phyloP scores from a whole-genome alignment of 78 protist genomes.

The Neovahlkampfia damariscottae region DNA sequence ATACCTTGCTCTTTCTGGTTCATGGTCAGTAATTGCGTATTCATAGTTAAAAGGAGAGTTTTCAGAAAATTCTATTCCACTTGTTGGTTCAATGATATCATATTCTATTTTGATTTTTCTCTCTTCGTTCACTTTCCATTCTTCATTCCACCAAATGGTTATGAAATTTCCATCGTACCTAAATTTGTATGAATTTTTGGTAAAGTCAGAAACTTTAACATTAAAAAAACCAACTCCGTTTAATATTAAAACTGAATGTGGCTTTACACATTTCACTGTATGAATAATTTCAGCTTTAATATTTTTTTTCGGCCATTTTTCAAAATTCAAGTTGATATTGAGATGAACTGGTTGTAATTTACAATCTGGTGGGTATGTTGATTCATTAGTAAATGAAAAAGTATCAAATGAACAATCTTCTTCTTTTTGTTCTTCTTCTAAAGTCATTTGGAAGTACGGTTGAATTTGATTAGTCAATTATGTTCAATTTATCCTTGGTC shows the following conservation, averaged over 20 bases:
- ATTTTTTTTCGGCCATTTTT: background rate
- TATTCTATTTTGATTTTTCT: background rate
- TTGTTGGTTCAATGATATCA: background rate
- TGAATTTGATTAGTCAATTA: too few species aligned
- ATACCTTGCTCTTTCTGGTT: background rate
- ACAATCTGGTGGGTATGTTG: background rate
- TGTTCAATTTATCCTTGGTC: too few species aligned
- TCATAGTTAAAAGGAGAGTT: background rate
- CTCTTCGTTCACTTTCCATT: background rate
- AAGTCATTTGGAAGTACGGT: too few species aligned
- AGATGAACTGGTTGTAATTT: background rate
- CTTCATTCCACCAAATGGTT: background rate
- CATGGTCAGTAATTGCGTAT: background rate
- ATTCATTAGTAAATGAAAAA: too few species aligned
- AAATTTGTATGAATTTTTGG: background rate
- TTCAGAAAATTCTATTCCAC: too few species aligned
- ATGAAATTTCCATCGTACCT: slow-evolving; percentile 12
- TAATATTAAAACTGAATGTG: background rate
- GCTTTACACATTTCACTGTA: background rate
- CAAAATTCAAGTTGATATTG: background rate
- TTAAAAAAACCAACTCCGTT: background rate
- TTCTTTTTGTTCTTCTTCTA: too few species aligned
- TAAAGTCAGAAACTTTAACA: background rate
- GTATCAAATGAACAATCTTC: too few species aligned
- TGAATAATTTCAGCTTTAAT: background rate